Evolutionary conservation across 2,329 filamentous ascomycete genomes (phyloP).

Genomic region (Cercospora zeae-maydis): DNA sequence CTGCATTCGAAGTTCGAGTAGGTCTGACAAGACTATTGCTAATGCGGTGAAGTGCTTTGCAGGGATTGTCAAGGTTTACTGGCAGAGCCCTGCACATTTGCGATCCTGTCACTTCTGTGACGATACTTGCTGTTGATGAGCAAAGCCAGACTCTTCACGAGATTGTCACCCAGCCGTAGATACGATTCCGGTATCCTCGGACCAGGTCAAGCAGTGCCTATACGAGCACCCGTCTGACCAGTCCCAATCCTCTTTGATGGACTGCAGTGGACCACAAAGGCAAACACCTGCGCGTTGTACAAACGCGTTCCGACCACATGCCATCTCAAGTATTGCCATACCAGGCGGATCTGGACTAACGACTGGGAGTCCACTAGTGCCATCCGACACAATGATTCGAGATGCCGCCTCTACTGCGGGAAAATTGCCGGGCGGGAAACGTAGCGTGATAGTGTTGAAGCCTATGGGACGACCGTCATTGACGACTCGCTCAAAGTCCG

Average conservation of each 20-base stretch:
- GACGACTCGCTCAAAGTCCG: constrained; percentile 6
- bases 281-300: neutral
- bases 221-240: neutral
- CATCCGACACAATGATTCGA: neutral
- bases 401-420: neutral
- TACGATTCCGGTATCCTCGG: neutral
- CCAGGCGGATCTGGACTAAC: neutral
- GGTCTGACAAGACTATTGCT: neutral
- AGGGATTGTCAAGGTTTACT: neutral
- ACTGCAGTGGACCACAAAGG: neutral
- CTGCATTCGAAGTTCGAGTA: neutral
- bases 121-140: neutral
- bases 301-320: neutral
- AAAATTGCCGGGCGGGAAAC: constrained; percentile 12
- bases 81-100: neutral
- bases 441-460: constrained; percentile 18
- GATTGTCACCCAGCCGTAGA: neutral
- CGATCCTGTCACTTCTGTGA: neutral
- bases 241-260: neutral
- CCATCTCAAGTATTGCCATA: neutral
- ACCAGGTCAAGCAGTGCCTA: neutral
- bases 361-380: neutral
- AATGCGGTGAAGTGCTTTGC: neutral
- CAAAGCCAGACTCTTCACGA: neutral
- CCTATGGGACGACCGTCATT: constrained; percentile 8